Evolutionary conservation across 2,329 filamentous ascomycete genomes (phyloP), one percentile per base, ranked within the genome.

Genomic region (Trichothecium sympodiale): DNA sequence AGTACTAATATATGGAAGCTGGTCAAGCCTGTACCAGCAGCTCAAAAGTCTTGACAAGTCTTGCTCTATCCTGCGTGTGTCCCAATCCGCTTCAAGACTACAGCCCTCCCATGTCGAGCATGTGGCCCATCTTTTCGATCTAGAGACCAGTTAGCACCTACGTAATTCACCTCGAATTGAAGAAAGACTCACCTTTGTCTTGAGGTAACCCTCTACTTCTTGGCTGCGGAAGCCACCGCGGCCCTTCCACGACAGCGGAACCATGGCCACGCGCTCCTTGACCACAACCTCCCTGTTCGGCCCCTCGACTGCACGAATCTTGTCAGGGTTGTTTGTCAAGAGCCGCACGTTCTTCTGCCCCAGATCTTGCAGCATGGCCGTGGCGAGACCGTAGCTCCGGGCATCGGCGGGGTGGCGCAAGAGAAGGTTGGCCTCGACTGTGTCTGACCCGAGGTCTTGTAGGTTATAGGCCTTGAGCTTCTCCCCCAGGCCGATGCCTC

Each of bases 391-490:
- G 52, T 98, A 98, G 48, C 85, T 94, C 36, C 91, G 69, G 16
- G 91, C 91, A 57, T 98, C 91, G 2, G 91, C 91, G 0, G 91
- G 91, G 57, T 98, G 91, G 31, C 91, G 70, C 29, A 98, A 66
- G 17, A 96, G 58, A 31, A 98, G 62, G 50, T 98, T 98, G 3
- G 91, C 91, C 61, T 98, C 87, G 26, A 96, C 93, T 0, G 91
- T 98, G 59, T 98, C 91, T n/a, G 83, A 88, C 0, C 91, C 91
- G 17, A 98, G 66, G 60, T 98, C 91, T 56, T 98, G 91, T 30
- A 98, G 67, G 52, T 98, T 98, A 60, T 98, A 98, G 4, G 91
- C 91, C 61, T 98, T 96, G 28, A 98, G 70, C 60, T 98, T 98
- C 62, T 94, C 88, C 3, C 85, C 82, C 0, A 98, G 70, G 0